These are phyloP conservation scores for Aspergillus sp. DNA, from an alignment of 2,329 filamentous ascomycete species.

Conservation along the genomic window DNA sequence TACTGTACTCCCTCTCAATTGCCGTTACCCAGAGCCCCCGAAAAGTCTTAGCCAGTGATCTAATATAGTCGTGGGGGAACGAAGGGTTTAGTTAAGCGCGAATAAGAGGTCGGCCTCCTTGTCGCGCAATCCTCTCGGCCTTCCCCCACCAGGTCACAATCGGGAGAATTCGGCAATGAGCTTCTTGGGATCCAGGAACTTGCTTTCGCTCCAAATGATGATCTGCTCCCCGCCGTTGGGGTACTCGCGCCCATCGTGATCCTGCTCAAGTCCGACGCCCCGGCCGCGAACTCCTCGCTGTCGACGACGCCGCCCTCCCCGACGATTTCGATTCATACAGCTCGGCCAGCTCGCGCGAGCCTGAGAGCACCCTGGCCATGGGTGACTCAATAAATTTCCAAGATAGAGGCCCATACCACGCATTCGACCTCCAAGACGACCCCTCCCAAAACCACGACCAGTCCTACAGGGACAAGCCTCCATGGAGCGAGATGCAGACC, in stretches of 20 bases:
- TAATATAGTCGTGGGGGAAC: too few species aligned
- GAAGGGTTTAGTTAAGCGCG: too few species aligned
- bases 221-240: slow-evolving; percentile 30
- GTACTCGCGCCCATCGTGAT: slow-evolving; percentile 41
- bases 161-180: too few species aligned
- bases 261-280: slow-evolving; percentile 33
- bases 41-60: too few species aligned
- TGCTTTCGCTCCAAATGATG: slow-evolving; percentile 38
- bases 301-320: slow-evolving; percentile 25
- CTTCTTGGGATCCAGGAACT: too few species aligned
- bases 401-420: slow-evolving; percentile 19
- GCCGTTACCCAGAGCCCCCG: too few species aligned
- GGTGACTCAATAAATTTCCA: slow-evolving; percentile 22
- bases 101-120: too few species aligned
- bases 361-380: slow-evolving; percentile 25
- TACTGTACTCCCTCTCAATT: too few species aligned
- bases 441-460: slow-evolving; percentile 36
- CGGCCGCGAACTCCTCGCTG: slow-evolving; percentile 25
- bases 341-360: slow-evolving; percentile 36
- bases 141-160: too few species aligned
- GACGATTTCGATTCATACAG: slow-evolving; percentile 38
- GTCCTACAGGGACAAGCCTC: slow-evolving; percentile 57
- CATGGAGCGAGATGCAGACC: slow-evolving; percentile 82
- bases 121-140: too few species aligned
- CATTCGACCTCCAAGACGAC: slow-evolving; percentile 17